Evolutionary conservation across 164 flowering plant genomes (phyloP), one percentile per base, ranked within the genome.

Genomic region (Stephania cephalantha): DNA sequence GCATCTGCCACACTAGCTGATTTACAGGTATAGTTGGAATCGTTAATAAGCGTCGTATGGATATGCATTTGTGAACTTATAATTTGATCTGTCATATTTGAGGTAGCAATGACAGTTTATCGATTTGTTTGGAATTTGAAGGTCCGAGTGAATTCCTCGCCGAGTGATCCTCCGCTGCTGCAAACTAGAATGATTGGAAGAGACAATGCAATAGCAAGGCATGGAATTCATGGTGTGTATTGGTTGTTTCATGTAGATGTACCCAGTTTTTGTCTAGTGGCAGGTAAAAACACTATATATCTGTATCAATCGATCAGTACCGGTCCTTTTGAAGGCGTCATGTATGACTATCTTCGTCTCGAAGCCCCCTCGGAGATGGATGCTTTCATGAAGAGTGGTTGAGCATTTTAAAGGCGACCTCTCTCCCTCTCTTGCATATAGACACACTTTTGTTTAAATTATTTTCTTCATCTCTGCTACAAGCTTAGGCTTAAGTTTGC

Each of bases 201-300:
- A 31, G 95, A 92, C 78, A 92, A 90, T 68, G 64, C 91, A 1
- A 87, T 90, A 4, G 88, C 89, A 1, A 84, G 97, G 52, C 97
- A 88, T 80, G 93, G 97, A 31, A 89, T 89, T 70, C 95, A 92
- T 78, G 97, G 97, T 3, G 75, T 90, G 18, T 89, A 89, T 73
- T 79, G 87, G 83, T 76, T 90, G 5, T 89, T 69, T 74, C 82
- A 66, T 35, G 71, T 90, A 0, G 82, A 83, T 7, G 78, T 90
- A 1, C 78, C 74, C 0, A 80, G 86, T 0, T 15, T 66, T 18
- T 25, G 7, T 74, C 83, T 92, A 6, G 71, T 78, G 5, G 75
- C 68, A 61, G 93, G 90, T 30, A 82, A 84, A 1, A 91, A 90
- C 66, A 80, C 84, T 22, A 83, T 22, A 83, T 92, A 25, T 88